Percentiles rank a stretch among this genome's conserved stretches.
Evolutionary conservation across 2,329 filamentous ascomycete species (phyloP).

Genomic region (Penicillium nordicum): DNA sequence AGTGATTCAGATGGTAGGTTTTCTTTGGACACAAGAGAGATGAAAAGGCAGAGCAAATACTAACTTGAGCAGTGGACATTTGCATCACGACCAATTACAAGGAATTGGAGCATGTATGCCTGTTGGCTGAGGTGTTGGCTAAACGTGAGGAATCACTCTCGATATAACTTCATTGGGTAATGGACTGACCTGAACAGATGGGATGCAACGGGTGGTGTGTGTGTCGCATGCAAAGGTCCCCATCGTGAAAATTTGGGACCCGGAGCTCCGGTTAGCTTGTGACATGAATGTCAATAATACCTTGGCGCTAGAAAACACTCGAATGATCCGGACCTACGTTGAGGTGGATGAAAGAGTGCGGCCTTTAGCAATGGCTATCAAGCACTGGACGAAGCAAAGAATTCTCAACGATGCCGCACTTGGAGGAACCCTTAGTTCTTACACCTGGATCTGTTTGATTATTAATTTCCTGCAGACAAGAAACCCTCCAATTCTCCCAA

Average conservation of each 20-base stretch:
- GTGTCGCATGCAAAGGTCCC: conserved; percentile 93
- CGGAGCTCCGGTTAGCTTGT: conserved; percentile 80
- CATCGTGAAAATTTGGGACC: conserved; percentile 98
- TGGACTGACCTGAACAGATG: conserved; percentile 56
- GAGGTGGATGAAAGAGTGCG: conserved; percentile 87
- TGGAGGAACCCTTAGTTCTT: conserved; percentile 92
- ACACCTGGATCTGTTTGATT: conserved; percentile 99
- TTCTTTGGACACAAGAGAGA: background rate
- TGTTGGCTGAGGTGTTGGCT: conserved; percentile 79
- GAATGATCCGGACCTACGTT: conserved; percentile 97
- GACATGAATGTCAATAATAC: conserved; percentile 99
- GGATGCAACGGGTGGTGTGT: conserved; percentile 95
- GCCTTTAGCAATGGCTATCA: conserved; percentile 92
- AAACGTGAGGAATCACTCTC: conserved; percentile 61
- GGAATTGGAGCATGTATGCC: conserved; percentile 83
- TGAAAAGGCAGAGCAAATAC: conserved; percentile 2
- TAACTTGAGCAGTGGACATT: conserved; percentile 71
- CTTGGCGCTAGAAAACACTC: conserved; percentile 87
- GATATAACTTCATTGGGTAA: background rate
- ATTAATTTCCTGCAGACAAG: conserved; percentile 92
- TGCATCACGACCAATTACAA: conserved; percentile 93
- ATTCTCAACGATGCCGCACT: conserved; percentile 97
- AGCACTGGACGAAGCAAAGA: conserved; percentile 91
- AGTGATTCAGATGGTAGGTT: conserved; percentile 87
- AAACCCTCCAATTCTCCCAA: conserved; percentile 76